A percentile compares a stretch with the other conserved stretches of the same genome.
Conservation (phyloP, 805 yeast genomes). For the Candida sphagnicola region DNA sequence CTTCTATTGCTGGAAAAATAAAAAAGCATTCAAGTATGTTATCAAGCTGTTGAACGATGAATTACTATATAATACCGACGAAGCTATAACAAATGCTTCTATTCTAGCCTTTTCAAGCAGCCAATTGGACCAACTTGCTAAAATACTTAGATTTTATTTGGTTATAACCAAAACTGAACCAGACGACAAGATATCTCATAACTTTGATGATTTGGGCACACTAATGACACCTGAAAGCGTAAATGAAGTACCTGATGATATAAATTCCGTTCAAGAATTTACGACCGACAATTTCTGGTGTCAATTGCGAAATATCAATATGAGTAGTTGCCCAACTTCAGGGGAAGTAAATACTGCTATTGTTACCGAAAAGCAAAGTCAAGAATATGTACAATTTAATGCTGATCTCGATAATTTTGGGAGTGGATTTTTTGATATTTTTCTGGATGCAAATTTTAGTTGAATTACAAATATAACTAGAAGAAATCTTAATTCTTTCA, state of each 20-base stretch:
- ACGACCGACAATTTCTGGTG: conserved; percentile 13
- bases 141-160: background rate
- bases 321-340: conserved; percentile 1
- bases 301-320: conserved; percentile 6
- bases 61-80: background rate
- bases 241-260: conserved; percentile 1
- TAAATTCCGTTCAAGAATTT: conserved; percentile 5
- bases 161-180: conserved; percentile 1
- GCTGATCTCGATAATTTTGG: conserved; percentile 1
- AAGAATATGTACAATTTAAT: background rate
- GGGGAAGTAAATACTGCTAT: conserved; percentile 14
- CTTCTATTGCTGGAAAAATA: conserved; percentile 4
- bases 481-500: no score
- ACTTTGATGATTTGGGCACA: background rate
- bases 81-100: background rate
- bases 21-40: conserved; percentile 3
- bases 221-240: background rate
- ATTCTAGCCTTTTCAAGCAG: background rate
- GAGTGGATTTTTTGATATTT: conserved; percentile 1
- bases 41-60: conserved; percentile 3
- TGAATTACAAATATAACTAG: no score
- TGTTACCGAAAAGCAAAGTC: background rate
- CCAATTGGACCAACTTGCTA: background rate
- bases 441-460: conserved; percentile 2
- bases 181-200: conserved; percentile 3